Evolutionary conservation across 2,329 filamentous ascomycete genomes (phyloP).

Genomic region (Bertia moriformis): DNA sequence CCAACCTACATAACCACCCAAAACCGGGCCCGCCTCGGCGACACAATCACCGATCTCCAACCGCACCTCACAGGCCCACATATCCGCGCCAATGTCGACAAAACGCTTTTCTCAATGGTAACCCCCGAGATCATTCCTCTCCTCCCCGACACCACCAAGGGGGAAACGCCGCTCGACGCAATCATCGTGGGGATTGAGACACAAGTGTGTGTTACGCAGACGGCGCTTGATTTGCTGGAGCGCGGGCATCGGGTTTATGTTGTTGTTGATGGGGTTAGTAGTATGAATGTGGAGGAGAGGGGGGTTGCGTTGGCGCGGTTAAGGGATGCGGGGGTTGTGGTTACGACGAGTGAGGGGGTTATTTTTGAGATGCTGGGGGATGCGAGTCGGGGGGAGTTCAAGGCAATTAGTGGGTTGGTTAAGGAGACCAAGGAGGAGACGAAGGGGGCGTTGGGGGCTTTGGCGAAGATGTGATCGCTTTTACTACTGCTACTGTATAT

Average conservation of each 20-base stretch:
- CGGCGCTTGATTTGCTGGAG: conserved; percentile 40
- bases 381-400: conserved; percentile 36
- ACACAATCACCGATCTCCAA: conserved; percentile 40
- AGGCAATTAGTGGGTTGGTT: conserved; percentile 37
- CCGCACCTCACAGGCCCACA: conserved; percentile 11
- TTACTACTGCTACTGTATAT: conserved; percentile 10
- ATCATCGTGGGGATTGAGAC: conserved; percentile 51
- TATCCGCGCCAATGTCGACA: conserved; percentile 36
- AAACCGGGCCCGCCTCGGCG: conserved; percentile 38
- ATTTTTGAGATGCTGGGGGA: conserved; percentile 50
- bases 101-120: conserved; percentile 49
- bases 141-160: conserved; percentile 9
- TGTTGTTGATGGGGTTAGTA: conserved; percentile 47
- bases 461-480: conserved; percentile 37
- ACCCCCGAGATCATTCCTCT: conserved; percentile 32
- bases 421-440: conserved; percentile 44
- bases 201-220: conserved; percentile 53
- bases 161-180: conserved; percentile 23
- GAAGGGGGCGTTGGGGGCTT: conserved; percentile 33
- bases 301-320: conserved; percentile 41
- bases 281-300: conserved; percentile 46
- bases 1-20: conserved; percentile 50
- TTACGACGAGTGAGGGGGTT: conserved; percentile 48
- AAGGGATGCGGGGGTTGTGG: conserved; percentile 37
- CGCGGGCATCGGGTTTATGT: conserved; percentile 47